These are phyloP conservation scores for Lentinula novae-zelandiae DNA, from an alignment of 1,284 basidiomycete genomes.

Conservation along the genomic window DNA sequence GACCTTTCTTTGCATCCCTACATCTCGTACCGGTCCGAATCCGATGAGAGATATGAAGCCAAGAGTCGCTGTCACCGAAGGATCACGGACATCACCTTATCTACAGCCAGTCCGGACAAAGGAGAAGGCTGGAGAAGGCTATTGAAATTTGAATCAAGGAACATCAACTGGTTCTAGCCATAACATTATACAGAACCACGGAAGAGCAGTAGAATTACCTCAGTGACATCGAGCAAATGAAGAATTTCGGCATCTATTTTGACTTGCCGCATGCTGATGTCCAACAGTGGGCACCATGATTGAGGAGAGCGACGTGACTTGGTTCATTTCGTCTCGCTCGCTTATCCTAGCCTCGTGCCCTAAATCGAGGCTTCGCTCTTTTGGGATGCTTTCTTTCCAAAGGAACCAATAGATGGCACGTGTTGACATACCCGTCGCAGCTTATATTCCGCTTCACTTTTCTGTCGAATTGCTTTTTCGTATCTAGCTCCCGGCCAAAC, in stretches of 20 bases:
- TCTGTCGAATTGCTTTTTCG: slow-evolving; percentile 5
- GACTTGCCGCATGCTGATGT: neutral
- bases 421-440: slow-evolving; percentile 14
- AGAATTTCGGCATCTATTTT: slow-evolving; percentile 5
- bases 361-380: slow-evolving; percentile 23
- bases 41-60: neutral
- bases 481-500: slow-evolving; percentile 20
- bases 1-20: neutral
- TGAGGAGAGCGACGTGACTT: slow-evolving; percentile 21
- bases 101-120: neutral
- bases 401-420: slow-evolving; percentile 17
- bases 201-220: neutral
- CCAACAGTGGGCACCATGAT: slow-evolving; percentile 13
- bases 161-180: neutral
- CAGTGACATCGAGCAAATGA: neutral
- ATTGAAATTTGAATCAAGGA: neutral
- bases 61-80: neutral
- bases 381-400: slow-evolving; percentile 9
- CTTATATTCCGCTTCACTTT: slow-evolving; percentile 17
- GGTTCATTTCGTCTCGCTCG: slow-evolving; percentile 27
- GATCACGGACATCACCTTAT: slow-evolving; percentile 9
- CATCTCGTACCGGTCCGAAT: neutral
- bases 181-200: neutral
- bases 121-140: neutral
- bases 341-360: slow-evolving; percentile 12